Base-by-base conservation (phyloP, 495 filamentous ascomycete genomes). In the Aspergillus hancockii region DNA sequence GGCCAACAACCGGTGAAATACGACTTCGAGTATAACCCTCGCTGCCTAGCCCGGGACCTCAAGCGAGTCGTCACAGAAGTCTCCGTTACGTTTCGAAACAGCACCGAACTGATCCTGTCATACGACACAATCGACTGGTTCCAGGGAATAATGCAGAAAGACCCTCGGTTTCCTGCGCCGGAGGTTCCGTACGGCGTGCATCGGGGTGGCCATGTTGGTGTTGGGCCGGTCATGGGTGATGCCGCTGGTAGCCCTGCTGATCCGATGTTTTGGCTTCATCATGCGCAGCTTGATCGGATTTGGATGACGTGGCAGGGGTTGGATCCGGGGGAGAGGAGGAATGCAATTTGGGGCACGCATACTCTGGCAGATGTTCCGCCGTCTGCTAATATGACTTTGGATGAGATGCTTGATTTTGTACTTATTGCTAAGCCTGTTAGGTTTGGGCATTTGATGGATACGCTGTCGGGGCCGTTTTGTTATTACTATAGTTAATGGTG, bases 301-400 rank as follows among this genome's bases (percentile, higher is more conserved):
- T 83, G 79, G 79, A 81, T 71, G 73, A 67, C 73, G 34, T 83
- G 80, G 81, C 79, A 83, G 61, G 70, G 76, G 58, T 58, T 71
- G 28, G 68, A 56, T 46, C 16, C 36, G 1, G 22, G 19, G 9
- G 25, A 25, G 10, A 21, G 56, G 23, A 18, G 40, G 40, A n/a
- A 55, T 46, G 53, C 53, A 1, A 45, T 55, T 3, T 43, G 40
- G 36, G 53, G 53, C 7, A 53, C 51, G 14, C 53, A 55, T 31
- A 55, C 53, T 4, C 10, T 40, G 12, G 8, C 5, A 6, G 23
- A 55, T 19, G 18, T 10, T 8, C 36, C 40, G 8, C 53, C 51
- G 1, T 40, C 51, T 16, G n/a, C 51, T 28, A 40, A 53, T 22
- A 53, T 53, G 51, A 38, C 51, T 18, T 25, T 53, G 19, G 51